Evolutionary conservation across 2,329 filamentous ascomycete species (phyloP), one percentile per base, ranked within the genome.

Genomic region (Fonsecaea pugnacius): DNA sequence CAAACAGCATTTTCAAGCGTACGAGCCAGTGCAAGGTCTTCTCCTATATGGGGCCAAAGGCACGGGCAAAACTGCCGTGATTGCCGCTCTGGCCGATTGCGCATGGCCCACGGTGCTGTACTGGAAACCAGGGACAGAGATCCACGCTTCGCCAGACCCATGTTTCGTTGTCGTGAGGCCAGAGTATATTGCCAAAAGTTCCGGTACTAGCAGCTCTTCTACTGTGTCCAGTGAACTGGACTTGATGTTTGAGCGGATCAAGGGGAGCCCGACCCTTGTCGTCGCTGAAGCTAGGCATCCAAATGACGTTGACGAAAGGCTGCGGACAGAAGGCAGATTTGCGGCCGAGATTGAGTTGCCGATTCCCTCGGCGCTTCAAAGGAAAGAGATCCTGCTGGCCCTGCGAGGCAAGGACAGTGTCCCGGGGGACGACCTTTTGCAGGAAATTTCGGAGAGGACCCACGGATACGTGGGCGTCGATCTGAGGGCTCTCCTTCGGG

Each of bases 391-490:
- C 12, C 77, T 97, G 24, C 83, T 85, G 33, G 85, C 85, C 6
- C 80, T 90, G 64, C 74, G 78, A 52, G 78, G 73, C 63, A 78
- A 85, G 52, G 78, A 74, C n/a, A 72, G 80, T 3, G 82, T 79
- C 8, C 79, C 79, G 8, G 80, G 76, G 60, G 81, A 88, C 2
- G 77, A 78, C 1, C 78, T 87, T 9, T 77, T 92, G 18, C 78
- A 82, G 3, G 78, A 82, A 18, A 78, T 96, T 50, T 89, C 89
- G 48, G 85, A 90, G 66, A 86, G 87, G 62, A 96, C 93, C 0
- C 92, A 97, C 72, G 94, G 93, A 3, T 97, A 91, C 75, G 96
- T 91, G 35, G 90, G 90, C 4, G 84, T 85, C 1, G 93, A 97
- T 74, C 80, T 97, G 1, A 79, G 81, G n/a, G 84, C 83, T 14